Percentiles rank a stretch among this genome's conserved stretches.
These are phyloP conservation scores for Candida corydali DNA, from an alignment of 805 yeast species.

Conservation along the genomic window DNA sequence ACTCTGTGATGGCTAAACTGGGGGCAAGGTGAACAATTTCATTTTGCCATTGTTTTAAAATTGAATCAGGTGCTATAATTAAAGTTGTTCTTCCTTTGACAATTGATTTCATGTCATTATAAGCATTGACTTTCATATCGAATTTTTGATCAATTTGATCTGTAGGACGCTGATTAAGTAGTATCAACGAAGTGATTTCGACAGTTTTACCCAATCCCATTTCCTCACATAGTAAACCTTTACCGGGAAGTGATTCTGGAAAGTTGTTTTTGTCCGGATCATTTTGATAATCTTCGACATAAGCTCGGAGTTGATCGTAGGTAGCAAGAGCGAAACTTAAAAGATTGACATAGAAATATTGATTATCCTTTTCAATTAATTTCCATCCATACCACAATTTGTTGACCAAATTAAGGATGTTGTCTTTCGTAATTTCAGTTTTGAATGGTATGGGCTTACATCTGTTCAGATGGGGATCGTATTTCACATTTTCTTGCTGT, in stretches of 20 bases:
- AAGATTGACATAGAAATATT: conserved; percentile 44
- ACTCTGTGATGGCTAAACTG: conserved; percentile 53
- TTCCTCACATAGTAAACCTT: conserved; percentile 83
- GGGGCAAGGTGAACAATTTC: conserved; percentile 65
- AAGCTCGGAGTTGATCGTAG: conserved; percentile 20
- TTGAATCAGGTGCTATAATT: conserved; percentile 82
- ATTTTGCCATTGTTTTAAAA: conserved; percentile 79
- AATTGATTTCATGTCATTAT: conserved; percentile 41
- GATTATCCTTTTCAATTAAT: conserved; percentile 11
- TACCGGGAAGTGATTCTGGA: conserved; percentile 38
- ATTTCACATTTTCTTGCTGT: conserved; percentile 42
- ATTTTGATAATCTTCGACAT: conserved; percentile 22
- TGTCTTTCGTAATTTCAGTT: conserved; percentile 3
- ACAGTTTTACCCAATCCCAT: conserved; percentile 98
- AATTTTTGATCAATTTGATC: conserved; percentile 27
- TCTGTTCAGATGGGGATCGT: conserved; percentile 21
- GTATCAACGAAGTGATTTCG: conserved; percentile 66
- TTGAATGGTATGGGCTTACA: conserved; percentile 19
- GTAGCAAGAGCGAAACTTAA: conserved; percentile 40
- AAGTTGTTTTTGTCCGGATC: conserved; percentile 16
- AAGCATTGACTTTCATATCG: conserved; percentile 27
- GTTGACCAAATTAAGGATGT: conserved; percentile 31
- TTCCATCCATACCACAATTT: conserved; percentile 53
- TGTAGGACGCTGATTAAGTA: conserved; percentile 53
- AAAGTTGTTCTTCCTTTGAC: conserved; percentile 64